phyloP scores from a whole-genome alignment of 495 filamentous ascomycete species.

The Xylaria castorea region DNA sequence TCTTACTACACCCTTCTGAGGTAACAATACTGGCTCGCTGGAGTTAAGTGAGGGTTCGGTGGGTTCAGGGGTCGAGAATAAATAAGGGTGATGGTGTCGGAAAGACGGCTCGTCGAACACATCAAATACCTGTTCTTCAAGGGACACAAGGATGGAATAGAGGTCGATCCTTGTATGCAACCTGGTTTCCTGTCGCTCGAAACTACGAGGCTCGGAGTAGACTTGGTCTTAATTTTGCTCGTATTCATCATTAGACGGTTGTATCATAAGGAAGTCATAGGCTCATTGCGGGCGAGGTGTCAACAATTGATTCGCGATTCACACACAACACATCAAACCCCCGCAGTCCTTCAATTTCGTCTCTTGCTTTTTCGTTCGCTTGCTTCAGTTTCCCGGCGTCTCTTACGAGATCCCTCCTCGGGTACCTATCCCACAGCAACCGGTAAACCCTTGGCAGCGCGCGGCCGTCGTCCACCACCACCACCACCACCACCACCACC shows the following conservation, averaged over 20 bases:
- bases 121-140: not conserved
- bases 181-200: constrained; percentile 19
- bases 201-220: not conserved
- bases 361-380: constrained; percentile 7
- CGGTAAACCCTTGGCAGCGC: constrained; percentile 1
- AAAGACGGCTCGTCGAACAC: constrained; percentile 12
- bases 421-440: constrained; percentile 8
- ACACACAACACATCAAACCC: not conserved
- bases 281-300: constrained; percentile 25
- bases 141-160: not conserved
- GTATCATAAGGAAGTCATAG: constrained; percentile 23
- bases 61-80: not conserved
- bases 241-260: constrained; percentile 30
- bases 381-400: not conserved
- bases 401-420: not conserved
- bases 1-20: constrained; percentile 5
- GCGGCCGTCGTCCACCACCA: not conserved
- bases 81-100: constrained; percentile 2
- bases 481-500: no score
- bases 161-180: not conserved
- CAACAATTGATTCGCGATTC: constrained; percentile 25
- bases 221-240: constrained; percentile 24
- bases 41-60: not conserved
- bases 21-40: constrained; percentile 5
- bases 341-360: not conserved